phyloP scores from a whole-genome alignment of 352 stramenopile genomes.

The Pythium dissimile region DNA sequence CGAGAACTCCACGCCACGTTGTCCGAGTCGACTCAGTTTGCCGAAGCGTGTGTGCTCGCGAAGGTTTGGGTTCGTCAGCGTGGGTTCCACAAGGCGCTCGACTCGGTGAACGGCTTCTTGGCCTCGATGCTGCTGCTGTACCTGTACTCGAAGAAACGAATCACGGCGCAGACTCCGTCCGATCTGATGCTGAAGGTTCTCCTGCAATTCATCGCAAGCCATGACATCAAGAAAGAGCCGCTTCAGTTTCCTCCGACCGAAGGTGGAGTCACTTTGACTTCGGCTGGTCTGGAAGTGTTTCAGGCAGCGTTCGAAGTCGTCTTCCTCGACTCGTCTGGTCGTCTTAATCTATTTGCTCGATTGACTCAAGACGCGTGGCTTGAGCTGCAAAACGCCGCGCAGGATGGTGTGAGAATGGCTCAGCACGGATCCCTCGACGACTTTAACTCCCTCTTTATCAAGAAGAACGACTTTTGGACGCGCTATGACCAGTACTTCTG shows the following conservation, averaged over 20 bases:
- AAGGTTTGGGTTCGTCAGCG: conserved; percentile 90
- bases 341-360: conserved; percentile 72
- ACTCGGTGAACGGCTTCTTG: conserved; percentile 85
- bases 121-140: conserved; percentile 84
- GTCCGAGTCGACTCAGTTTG: conserved; percentile 66
- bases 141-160: conserved; percentile 67
- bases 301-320: conserved; percentile 65
- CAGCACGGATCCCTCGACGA: conserved; percentile 65
- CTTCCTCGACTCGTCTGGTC: conserved; percentile 70
- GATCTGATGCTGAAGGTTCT: conserved; percentile 87
- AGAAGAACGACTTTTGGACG: conserved; percentile 78
- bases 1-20: conserved; percentile 68
- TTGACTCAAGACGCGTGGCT: conserved; percentile 61
- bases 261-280: conserved; percentile 56
- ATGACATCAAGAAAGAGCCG: conserved; percentile 62
- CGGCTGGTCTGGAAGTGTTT: conserved; percentile 66
- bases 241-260: conserved; percentile 60
- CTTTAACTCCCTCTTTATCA: conserved; percentile 81
- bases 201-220: conserved; percentile 72
- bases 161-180: conserved; percentile 64
- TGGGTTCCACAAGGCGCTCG: conserved; percentile 61
- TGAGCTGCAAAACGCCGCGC: conserved; percentile 62
- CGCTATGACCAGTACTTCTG: conserved; percentile 87
- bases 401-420: conserved; percentile 56
- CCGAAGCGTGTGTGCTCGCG: conserved; percentile 70